Percentiles rank a stretch among this genome's conserved stretches.
Evolutionary conservation across 2,329 filamentous ascomycete species (phyloP).

Genomic region (Colletotrichum cuscutae): DNA sequence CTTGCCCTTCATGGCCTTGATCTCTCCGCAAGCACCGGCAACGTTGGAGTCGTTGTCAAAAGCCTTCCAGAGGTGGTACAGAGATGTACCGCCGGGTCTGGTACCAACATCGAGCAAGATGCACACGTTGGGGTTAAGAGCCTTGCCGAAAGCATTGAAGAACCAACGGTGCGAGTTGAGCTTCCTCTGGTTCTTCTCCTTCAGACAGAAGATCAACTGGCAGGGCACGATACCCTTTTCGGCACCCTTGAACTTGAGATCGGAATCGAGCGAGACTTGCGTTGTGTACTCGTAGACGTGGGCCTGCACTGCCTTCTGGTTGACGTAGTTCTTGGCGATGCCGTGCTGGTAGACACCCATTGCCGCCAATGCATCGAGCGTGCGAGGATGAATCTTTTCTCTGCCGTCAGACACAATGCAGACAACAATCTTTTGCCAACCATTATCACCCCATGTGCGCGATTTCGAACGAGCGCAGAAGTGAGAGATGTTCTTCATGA

Average conservation of each 20-base stretch:
- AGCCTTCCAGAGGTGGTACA: slow-evolving; percentile 99
- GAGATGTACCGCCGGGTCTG: slow-evolving; percentile 84
- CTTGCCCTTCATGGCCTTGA: slow-evolving; percentile 95
- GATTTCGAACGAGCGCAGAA: slow-evolving; percentile 94
- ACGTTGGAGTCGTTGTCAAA: slow-evolving; percentile 99
- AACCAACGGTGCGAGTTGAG: slow-evolving; percentile 99
- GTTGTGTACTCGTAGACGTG: slow-evolving; percentile 99
- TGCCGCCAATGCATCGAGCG: slow-evolving; percentile 91
- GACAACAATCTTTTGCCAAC: slow-evolving; percentile 99
- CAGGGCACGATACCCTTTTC: slow-evolving; percentile 99
- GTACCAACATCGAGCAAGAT: slow-evolving; percentile 97
- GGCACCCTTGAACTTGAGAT: slow-evolving; percentile 98
- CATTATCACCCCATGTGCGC: slow-evolving; percentile 94
- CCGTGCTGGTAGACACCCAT: slow-evolving; percentile 99
- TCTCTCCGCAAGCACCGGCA: slow-evolving; percentile 95
- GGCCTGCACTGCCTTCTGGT: slow-evolving; percentile 92
- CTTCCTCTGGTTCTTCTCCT: slow-evolving; percentile 98
- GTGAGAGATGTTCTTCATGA: slow-evolving; percentile 98
- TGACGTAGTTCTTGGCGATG: slow-evolving; percentile 98
- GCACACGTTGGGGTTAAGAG: slow-evolving; percentile 94
- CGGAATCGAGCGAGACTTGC: slow-evolving; percentile 93
- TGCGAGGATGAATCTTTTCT: slow-evolving; percentile 88
- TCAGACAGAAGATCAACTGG: slow-evolving; percentile 98
- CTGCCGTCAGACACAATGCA: slow-evolving; percentile 96
- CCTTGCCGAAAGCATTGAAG: slow-evolving; percentile 96